Evolutionary conservation across 768 basidiomycete genomes (phyloP).

Genomic region (Asterophora lycoperdoides): DNA sequence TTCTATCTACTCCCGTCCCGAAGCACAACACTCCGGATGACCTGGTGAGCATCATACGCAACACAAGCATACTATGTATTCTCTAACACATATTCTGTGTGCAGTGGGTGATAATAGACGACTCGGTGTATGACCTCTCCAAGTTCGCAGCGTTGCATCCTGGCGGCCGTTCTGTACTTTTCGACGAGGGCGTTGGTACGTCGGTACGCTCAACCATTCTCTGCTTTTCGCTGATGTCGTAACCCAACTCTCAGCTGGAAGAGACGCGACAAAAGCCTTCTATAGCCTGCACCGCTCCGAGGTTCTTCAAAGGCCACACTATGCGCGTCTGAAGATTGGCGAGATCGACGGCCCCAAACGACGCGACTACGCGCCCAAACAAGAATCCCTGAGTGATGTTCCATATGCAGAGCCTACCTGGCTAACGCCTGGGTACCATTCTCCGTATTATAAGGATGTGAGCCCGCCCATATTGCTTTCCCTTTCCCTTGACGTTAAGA

Average conservation of each 20-base stretch:
- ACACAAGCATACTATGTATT: not conserved
- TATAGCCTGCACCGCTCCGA: slow-evolving; percentile 87
- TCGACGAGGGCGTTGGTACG: slow-evolving; percentile 74
- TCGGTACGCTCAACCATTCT: slow-evolving; percentile 45
- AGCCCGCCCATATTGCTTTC: slow-evolving; percentile 31
- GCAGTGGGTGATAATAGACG: slow-evolving; percentile 11
- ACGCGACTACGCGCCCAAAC: slow-evolving; percentile 36
- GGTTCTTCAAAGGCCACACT: slow-evolving; percentile 73
- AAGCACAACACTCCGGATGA: slow-evolving; percentile 7
- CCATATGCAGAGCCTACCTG: slow-evolving; percentile 91
- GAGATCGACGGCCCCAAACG: slow-evolving; percentile 58
- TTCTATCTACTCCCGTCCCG: not conserved
- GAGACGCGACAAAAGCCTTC: slow-evolving; percentile 86
- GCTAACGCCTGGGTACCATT: slow-evolving; percentile 64
- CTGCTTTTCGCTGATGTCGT: not conserved
- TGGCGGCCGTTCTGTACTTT: slow-evolving; percentile 74
- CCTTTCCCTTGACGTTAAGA: slow-evolving; percentile 53
- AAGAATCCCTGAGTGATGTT: slow-evolving; percentile 64
- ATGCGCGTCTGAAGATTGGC: slow-evolving; percentile 72
- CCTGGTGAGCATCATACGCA: not conserved
- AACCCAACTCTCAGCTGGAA: slow-evolving; percentile 59
- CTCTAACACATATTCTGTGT: not conserved
- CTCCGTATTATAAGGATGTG: slow-evolving; percentile 72
- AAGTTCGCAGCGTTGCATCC: slow-evolving; percentile 81
- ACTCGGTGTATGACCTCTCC: slow-evolving; percentile 67